phyloP scores from a whole-genome alignment of 352 stramenopile genomes.

The Phytopythium vexans region DNA sequence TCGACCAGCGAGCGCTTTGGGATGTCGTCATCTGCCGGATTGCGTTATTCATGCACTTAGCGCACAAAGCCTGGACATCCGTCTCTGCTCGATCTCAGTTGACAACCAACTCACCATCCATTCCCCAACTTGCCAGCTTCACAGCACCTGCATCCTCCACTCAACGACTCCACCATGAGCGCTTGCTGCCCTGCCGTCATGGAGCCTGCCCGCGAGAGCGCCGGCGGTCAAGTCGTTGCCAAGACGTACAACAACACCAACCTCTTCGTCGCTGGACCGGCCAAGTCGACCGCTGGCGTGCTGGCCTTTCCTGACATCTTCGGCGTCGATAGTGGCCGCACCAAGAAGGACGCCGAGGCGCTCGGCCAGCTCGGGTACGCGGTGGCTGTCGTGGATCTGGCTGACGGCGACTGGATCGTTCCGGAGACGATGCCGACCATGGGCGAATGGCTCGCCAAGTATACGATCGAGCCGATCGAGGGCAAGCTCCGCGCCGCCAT shows the following conservation, averaged over 20 bases:
- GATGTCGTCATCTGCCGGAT: too few relatives aligned
- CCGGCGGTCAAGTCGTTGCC: slow-evolving; percentile 8
- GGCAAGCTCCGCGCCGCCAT: slow-evolving; percentile 18
- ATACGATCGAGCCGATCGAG: slow-evolving; percentile 13
- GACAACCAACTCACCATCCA: slow-evolving; percentile 1
- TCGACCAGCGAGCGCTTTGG: too few relatives aligned
- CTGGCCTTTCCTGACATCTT: slow-evolving; percentile 48
- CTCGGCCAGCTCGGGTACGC: slow-evolving; percentile 45
- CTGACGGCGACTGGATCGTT: slow-evolving; percentile 27
- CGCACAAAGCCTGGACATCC: too few relatives aligned
- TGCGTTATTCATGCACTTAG: too few relatives aligned
- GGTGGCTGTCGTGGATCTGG: slow-evolving; percentile 41
- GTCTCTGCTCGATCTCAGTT: neutral
- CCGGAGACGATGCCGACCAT: slow-evolving; percentile 2
- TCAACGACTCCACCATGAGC: slow-evolving; percentile 16
- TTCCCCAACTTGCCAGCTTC: neutral
- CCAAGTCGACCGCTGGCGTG: slow-evolving; percentile 23
- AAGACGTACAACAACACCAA: slow-evolving; percentile 29
- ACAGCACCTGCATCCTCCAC: neutral
- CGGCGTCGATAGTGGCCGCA: slow-evolving; percentile 43
- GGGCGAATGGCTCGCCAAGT: slow-evolving; percentile 10
- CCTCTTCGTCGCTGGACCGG: slow-evolving; percentile 31
- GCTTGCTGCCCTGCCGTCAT: slow-evolving; percentile 35
- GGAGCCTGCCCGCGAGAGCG: slow-evolving; percentile 14
- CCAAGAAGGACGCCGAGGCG: slow-evolving; percentile 42